A percentile compares a stretch with the other conserved stretches of the same genome.
Evolutionary conservation across 2,329 filamentous ascomycete genomes (phyloP).

Genomic region (Cordyceps cicadae): DNA sequence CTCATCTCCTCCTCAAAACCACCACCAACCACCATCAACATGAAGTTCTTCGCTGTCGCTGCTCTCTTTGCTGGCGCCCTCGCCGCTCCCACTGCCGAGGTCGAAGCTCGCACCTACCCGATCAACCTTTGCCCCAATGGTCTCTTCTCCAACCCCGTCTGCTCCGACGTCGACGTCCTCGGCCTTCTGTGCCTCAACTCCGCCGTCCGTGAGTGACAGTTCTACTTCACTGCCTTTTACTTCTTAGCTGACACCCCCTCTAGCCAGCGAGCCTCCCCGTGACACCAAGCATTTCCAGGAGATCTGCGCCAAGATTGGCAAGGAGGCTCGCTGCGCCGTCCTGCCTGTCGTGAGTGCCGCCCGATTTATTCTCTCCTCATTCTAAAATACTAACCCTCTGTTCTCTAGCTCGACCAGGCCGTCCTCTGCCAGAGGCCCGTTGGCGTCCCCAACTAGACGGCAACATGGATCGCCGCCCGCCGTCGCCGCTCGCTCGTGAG

Average conservation of each 20-base stretch:
- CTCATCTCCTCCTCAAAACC: neutral
- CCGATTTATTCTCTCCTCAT: no score
- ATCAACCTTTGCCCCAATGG: neutral
- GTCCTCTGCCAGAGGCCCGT: neutral
- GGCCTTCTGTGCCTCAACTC: conserved; percentile 11
- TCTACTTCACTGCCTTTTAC: no score
- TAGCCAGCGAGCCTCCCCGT: neutral
- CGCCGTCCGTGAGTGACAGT: neutral
- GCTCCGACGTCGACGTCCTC: conserved; percentile 14
- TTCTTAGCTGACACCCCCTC: neutral
- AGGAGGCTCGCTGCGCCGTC: conserved; percentile 6
- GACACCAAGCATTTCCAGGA: neutral
- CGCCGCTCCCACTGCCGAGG: conserved; percentile 12
- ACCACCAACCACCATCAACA: conserved; percentile 10
- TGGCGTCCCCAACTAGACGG: neutral
- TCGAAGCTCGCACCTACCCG: neutral
- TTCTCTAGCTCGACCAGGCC: neutral
- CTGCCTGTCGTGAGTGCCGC: neutral
- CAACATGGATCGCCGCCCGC: neutral
- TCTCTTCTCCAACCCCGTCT: conserved; percentile 13
- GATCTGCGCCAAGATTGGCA: conserved; percentile 5
- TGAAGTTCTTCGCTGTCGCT: conserved; percentile 16
- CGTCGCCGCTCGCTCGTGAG: no score
- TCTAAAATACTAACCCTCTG: neutral
- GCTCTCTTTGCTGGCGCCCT: conserved; percentile 15